Base-by-base conservation (phyloP, 257 asterid genomes). In the Solanum phureja region DNA sequence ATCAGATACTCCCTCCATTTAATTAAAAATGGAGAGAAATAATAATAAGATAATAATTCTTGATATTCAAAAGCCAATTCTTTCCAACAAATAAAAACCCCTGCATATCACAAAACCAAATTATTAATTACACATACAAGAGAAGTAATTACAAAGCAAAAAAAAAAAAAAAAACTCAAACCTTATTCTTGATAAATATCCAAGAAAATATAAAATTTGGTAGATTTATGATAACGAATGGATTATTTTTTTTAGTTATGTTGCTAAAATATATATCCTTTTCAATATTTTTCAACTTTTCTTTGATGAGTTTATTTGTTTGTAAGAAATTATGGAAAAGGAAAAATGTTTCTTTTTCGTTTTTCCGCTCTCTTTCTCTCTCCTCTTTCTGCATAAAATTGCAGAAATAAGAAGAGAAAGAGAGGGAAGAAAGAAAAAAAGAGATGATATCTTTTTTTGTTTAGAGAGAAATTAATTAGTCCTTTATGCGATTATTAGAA, bases 1-100 rank as follows among this genome's bases (percentile, higher is more conserved):
- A 69, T 90, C 91, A 72, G 91, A 87, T 19, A 85, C 58, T 66
- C 92, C 92, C 86, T 66, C 91, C 92, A 90, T 90, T 73, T 83
- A 77, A 79, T 6, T 35, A 34, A 38, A 6, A 85, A 90, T 81
- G 92, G 90, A 89, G 56, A 85, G 87, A 31, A 68, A 35, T 8
- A 71, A 49, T 33, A 73, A 40, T 46, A 23, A 38, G 13, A 24
- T 35, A 6, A 40, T 31, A 86, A 27, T 19, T 19, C 83, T 86
- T 71, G 21, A 81, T 81, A 86, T 29, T 69, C 49, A 27, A 86
- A 68, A 40, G 71, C 29, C 68, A 40, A 49, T 27, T 69, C 44
- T 82, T 82, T 82, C 27, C 29, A 11, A 13, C 42, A 82, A 82
- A 49, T 49, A 38, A 16, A 49, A 29, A 49, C 1, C 44, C 44